Conservation (phyloP, 164 flowering plant genomes). For the Aristolochia contorta region DNA sequence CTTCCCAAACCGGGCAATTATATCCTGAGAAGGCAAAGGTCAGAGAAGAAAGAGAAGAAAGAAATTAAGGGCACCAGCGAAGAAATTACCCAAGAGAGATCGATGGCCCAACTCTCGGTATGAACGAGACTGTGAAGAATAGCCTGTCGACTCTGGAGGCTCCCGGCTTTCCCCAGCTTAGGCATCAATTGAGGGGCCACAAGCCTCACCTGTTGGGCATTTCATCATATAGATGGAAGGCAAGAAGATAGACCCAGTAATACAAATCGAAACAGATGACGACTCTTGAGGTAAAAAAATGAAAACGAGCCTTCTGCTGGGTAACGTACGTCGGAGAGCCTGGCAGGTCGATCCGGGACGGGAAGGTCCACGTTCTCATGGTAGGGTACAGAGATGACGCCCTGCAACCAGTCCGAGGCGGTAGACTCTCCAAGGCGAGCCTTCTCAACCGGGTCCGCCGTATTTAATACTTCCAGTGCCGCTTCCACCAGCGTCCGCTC, state of each 20-base stretch:
- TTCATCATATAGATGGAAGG: slow-evolving; percentile 36
- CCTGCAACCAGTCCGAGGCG: slow-evolving; percentile 62
- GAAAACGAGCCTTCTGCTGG: not conserved
- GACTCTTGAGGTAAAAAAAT: not conserved
- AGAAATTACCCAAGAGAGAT: slow-evolving; percentile 67
- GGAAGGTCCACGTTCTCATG: slow-evolving; percentile 26
- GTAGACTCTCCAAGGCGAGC: slow-evolving; percentile 61
- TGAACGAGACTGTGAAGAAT: slow-evolving; percentile 82
- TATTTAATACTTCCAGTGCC: slow-evolving; percentile 60
- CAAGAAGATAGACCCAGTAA: too few species aligned
- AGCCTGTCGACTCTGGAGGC: slow-evolving; percentile 84
- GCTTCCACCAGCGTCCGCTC: slow-evolving; percentile 65
- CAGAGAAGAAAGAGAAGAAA: not conserved
- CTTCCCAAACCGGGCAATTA: slow-evolving; percentile 80
- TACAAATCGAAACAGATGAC: too few species aligned
- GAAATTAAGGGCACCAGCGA: too few species aligned
- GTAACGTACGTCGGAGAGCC: slow-evolving; percentile 43
- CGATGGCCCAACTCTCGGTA: slow-evolving; percentile 95
- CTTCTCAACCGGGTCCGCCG: slow-evolving; percentile 74
- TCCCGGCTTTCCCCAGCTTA: slow-evolving; percentile 88
- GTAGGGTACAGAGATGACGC: slow-evolving; percentile 40
- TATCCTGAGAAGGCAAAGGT: slow-evolving; percentile 36
- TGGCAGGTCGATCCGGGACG: slow-evolving; percentile 81
- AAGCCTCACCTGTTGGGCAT: slow-evolving; percentile 65
- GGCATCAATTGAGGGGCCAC: slow-evolving; percentile 84